These are phyloP conservation scores for Peronospora farinosa DNA, from an alignment of 352 stramenopile genomes.

Conservation along the genomic window DNA sequence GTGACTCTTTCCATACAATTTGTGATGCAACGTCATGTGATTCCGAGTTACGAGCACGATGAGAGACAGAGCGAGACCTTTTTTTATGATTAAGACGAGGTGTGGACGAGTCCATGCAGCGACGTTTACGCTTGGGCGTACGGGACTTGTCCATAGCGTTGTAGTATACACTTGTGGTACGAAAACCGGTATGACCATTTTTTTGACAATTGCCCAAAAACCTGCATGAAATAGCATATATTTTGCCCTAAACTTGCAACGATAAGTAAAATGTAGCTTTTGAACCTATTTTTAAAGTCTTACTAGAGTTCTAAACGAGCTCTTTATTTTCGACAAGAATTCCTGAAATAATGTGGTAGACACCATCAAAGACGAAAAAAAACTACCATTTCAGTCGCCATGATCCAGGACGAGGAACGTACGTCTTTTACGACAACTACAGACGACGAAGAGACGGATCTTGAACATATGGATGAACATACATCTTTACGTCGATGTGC, in stretches of 20 bases:
- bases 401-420: slow-evolving; percentile 13
- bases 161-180: too few species aligned
- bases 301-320: too few species aligned
- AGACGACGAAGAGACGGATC: slow-evolving; percentile 24
- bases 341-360: not conserved
- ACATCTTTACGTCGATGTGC: slow-evolving; percentile 21
- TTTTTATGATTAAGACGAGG: slow-evolving; percentile 16
- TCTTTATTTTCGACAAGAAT: not conserved
- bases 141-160: slow-evolving; percentile 14
- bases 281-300: too few species aligned
- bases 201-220: too few species aligned
- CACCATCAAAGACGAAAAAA: too few species aligned
- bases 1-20: slow-evolving; percentile 81
- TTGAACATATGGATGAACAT: slow-evolving; percentile 29
- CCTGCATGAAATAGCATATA: too few species aligned
- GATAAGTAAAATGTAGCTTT: too few species aligned
- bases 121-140: slow-evolving; percentile 46
- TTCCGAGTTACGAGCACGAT: slow-evolving; percentile 11
- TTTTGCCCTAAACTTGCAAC: too few species aligned
- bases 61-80: not conserved
- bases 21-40: slow-evolving; percentile 23
- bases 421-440: slow-evolving; percentile 12
- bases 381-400: not conserved
- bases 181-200: too few species aligned
- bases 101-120: slow-evolving; percentile 29